Conservation (phyloP, 176 grass and related monocot species). For the Triticum aestivum region DNA sequence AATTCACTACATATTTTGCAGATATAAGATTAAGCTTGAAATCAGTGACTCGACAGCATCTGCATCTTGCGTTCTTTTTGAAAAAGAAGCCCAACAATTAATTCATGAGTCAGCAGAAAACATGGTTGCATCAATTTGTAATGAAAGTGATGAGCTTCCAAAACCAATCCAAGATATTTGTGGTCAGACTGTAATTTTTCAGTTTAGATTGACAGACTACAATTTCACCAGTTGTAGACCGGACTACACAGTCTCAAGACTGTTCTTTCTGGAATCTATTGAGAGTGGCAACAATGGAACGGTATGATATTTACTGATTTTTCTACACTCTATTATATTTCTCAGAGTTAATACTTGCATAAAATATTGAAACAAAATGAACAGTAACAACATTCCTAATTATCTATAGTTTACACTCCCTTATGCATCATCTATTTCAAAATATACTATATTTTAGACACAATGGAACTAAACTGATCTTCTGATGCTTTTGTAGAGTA, state of each 20-base stretch:
- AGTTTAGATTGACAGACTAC: background rate
- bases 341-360: background rate
- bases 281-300: background rate
- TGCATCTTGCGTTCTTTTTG: background rate
- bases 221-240: background rate
- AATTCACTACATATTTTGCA: background rate
- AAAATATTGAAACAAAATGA: background rate
- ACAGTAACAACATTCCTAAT: too few species aligned
- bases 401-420: too few species aligned
- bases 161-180: background rate
- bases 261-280: background rate
- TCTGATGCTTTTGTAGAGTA: too few species aligned
- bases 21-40: conserved; percentile 1
- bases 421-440: background rate
- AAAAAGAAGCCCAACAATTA: background rate
- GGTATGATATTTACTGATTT: background rate
- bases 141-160: background rate
- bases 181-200: background rate
- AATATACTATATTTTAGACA: too few species aligned
- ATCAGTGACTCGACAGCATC: background rate
- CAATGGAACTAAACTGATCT: too few species aligned
- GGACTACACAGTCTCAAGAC: background rate
- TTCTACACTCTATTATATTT: background rate
- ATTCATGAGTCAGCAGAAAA: background rate
- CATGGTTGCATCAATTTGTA: background rate